Conservation (phyloP, 208 protist genomes). For the Trypanosoma cruzi region DNA sequence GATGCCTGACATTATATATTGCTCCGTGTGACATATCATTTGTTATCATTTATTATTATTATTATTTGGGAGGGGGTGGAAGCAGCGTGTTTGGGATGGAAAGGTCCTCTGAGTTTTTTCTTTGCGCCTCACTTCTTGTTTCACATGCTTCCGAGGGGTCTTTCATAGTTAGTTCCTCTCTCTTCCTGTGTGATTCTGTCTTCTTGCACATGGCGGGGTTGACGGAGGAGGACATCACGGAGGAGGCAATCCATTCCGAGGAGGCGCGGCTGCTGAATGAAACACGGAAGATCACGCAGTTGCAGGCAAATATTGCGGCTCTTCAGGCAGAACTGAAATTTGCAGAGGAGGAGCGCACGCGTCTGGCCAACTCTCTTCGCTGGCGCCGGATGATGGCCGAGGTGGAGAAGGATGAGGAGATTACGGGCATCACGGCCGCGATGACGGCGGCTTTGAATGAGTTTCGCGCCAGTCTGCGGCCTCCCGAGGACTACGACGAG, state of each 20-base stretch:
- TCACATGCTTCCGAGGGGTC: too few species aligned
- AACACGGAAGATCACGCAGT: constrained; percentile 46
- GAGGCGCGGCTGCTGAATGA: constrained; percentile 33
- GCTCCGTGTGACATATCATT: neutral
- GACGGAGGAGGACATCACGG: constrained; percentile 43
- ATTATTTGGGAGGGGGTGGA: neutral
- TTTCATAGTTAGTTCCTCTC: too few species aligned
- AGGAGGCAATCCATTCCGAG: constrained; percentile 44
- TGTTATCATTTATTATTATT: neutral
- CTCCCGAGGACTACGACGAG: constrained; percentile 53
- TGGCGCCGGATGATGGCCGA: constrained; percentile 87
- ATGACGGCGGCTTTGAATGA: constrained; percentile 26
- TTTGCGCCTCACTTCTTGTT: neutral
- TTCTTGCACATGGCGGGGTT: constrained; percentile 8
- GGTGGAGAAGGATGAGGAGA: constrained; percentile 41
- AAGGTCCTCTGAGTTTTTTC: neutral
- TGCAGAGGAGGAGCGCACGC: constrained; percentile 50
- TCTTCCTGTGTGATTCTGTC: neutral
- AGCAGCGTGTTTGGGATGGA: neutral
- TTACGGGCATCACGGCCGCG: constrained; percentile 42
- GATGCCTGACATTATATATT: too few species aligned
- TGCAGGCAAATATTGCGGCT: constrained; percentile 64
- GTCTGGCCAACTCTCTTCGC: constrained; percentile 68
- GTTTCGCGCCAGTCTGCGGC: constrained; percentile 49
- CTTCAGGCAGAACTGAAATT: constrained; percentile 19